These are phyloP conservation scores for Epichloe gansuensis DNA, from an alignment of 2,329 filamentous ascomycete species.

Conservation along the genomic window DNA sequence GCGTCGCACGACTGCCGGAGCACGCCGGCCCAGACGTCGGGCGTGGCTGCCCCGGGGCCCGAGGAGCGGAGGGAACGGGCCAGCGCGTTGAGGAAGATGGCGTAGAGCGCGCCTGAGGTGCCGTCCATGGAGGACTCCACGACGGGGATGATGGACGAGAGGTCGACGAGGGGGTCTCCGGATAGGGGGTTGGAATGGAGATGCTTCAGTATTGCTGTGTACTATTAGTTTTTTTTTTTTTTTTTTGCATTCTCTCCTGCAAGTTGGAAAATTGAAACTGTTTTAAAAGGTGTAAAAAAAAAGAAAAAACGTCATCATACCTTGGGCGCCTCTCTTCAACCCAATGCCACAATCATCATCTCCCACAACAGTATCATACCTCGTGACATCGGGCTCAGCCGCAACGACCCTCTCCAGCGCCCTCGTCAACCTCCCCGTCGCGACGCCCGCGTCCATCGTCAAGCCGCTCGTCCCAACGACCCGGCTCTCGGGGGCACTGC, in stretches of 20 bases:
- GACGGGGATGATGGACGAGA: conserved; percentile 38
- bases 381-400: conserved; percentile 58
- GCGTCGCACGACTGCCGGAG: conserved; percentile 58
- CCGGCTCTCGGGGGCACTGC: conserved; percentile 19
- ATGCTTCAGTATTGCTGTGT: conserved; percentile 38
- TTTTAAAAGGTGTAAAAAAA: neutral
- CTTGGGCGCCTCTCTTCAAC: conserved; percentile 75
- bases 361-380: conserved; percentile 70
- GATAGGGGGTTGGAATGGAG: conserved; percentile 30
- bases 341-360: conserved; percentile 86
- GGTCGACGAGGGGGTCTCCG: conserved; percentile 40
- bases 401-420: conserved; percentile 50
- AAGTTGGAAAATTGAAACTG: no score
- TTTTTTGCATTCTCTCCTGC: no score
- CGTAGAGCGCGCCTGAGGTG: conserved; percentile 48
- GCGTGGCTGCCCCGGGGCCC: conserved; percentile 25
- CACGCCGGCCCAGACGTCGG: conserved; percentile 45
- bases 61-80: conserved; percentile 46
- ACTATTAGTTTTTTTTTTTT: neutral
- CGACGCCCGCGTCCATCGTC: conserved; percentile 36
- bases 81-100: conserved; percentile 83
- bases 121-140: conserved; percentile 48
- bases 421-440: conserved; percentile 38
- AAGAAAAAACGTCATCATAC: conserved; percentile 20
- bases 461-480: conserved; percentile 33